A percentile compares a stretch with the other conserved stretches of the same genome.
Evolutionary conservation across 176 grass and related monocot genomes (phyloP).

Genomic region (Aegilops speltoides): DNA sequence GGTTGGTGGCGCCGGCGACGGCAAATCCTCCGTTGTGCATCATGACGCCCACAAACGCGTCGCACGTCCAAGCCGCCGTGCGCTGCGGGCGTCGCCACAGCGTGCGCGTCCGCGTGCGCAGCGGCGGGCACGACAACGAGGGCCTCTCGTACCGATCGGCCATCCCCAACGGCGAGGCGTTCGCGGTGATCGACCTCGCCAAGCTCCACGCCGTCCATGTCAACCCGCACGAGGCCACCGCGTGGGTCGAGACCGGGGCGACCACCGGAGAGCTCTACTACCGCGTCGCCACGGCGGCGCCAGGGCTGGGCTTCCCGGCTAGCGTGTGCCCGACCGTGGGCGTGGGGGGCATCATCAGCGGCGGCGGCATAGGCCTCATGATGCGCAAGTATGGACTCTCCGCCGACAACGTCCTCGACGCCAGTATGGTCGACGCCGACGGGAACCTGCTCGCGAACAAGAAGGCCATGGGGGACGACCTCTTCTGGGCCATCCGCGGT

Average conservation of each 20-base stretch:
- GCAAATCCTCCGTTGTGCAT: slow-evolving; percentile 49
- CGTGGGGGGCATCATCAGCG: neutral
- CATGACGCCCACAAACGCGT: slow-evolving; percentile 36
- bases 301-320: neutral
- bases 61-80: slow-evolving; percentile 54
- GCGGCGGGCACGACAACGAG: slow-evolving; percentile 75
- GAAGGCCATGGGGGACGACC: slow-evolving; percentile 34
- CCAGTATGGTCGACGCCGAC: neutral
- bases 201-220: neutral
- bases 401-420: neutral
- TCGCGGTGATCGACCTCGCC: slow-evolving; percentile 37
- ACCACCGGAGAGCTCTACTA: neutral
- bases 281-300: neutral
- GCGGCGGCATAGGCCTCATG: neutral
- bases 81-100: slow-evolving; percentile 29
- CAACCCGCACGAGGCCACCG: neutral
- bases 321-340: slow-evolving; percentile 9
- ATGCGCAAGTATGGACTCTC: neutral
- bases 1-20: slow-evolving; percentile 30
- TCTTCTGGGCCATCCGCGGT: slow-evolving; percentile 40
- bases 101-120: slow-evolving; percentile 48
- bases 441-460: neutral
- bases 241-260: neutral
- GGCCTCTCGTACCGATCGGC: slow-evolving; percentile 56
- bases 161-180: neutral